Evolutionary conservation across 768 basidiomycete species (phyloP).

Genomic region (Psilocybe sp.): DNA sequence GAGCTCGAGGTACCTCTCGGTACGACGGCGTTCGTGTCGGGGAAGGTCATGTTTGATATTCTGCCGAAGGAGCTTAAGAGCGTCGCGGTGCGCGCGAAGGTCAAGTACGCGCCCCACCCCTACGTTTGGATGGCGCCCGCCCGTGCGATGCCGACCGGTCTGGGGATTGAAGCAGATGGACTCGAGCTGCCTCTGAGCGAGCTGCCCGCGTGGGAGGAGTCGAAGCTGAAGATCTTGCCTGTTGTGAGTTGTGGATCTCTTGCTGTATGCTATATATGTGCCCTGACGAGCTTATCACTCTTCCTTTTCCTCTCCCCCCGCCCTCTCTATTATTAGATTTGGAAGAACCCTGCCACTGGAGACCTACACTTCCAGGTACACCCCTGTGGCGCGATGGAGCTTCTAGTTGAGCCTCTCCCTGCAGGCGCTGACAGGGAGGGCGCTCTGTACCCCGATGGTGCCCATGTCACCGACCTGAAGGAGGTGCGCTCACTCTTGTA

Average conservation of each 20-base stretch:
- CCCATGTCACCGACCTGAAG: conserved; percentile 67
- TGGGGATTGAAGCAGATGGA: conserved; percentile 80
- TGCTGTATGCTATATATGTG: too few relatives aligned
- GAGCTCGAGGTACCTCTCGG: conserved; percentile 80
- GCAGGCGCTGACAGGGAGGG: conserved; percentile 51
- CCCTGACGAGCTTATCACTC: too few relatives aligned
- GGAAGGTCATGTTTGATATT: conserved; percentile 81
- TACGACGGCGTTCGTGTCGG: conserved; percentile 82
- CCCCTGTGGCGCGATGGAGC: conserved; percentile 68
- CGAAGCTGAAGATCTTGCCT: conserved; percentile 70
- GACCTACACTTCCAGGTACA: conserved; percentile 88
- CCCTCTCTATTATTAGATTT: conserved; percentile 44
- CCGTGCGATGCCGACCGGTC: conserved; percentile 69
- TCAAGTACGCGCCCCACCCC: conserved; percentile 81
- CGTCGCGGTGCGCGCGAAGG: conserved; percentile 71
- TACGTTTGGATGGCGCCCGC: conserved; percentile 90
- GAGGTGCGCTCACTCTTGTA: conserved; percentile 75
- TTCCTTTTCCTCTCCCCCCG: conserved; percentile 2
- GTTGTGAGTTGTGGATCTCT: conserved; percentile 31
- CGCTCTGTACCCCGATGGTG: conserved; percentile 83
- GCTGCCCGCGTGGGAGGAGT: conserved; percentile 81
- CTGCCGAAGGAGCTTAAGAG: conserved; percentile 71
- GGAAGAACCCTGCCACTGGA: conserved; percentile 91
- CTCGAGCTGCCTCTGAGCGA: conserved; percentile 63
- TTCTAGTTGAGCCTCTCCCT: conserved; percentile 74